Conservation (phyloP, 1,139 yeast genomes). For the Diutina sp. region DNA sequence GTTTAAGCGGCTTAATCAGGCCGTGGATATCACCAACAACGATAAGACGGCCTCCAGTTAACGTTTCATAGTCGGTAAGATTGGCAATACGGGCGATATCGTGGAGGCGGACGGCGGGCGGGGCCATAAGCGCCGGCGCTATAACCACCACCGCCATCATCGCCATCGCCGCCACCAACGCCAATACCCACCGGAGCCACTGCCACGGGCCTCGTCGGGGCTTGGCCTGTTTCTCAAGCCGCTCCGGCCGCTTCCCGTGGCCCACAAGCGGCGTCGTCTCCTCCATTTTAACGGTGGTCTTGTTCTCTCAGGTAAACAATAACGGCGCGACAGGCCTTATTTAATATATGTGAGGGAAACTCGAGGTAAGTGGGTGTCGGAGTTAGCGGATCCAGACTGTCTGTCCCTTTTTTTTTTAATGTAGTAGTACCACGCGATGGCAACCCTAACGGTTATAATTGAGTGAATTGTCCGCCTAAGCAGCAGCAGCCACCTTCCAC, state of each 20-base stretch:
- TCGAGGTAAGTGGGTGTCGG: neutral
- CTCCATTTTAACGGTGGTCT: neutral
- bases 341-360: too few species aligned
- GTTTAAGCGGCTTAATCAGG: conserved; percentile 39
- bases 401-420: neutral
- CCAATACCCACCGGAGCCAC: neutral
- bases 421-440: neutral
- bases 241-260: neutral
- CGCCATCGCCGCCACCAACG: neutral
- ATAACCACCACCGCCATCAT: neutral
- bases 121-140: neutral
- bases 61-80: neutral
- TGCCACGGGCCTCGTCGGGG: neutral
- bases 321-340: neutral
- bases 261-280: neutral
- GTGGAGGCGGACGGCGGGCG: neutral
- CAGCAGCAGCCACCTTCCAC: neutral
- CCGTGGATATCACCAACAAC: conserved; percentile 89
- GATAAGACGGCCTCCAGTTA: conserved; percentile 12
- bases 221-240: neutral
- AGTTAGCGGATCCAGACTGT: neutral
- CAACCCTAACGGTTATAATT: neutral
- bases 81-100: neutral
- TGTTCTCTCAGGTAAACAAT: neutral
- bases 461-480: neutral